Evolutionary conservation across 192 early-diverging fungal species (phyloP), one percentile per base, ranked within the genome.

Genomic region (Entomortierella beljakovae): DNA sequence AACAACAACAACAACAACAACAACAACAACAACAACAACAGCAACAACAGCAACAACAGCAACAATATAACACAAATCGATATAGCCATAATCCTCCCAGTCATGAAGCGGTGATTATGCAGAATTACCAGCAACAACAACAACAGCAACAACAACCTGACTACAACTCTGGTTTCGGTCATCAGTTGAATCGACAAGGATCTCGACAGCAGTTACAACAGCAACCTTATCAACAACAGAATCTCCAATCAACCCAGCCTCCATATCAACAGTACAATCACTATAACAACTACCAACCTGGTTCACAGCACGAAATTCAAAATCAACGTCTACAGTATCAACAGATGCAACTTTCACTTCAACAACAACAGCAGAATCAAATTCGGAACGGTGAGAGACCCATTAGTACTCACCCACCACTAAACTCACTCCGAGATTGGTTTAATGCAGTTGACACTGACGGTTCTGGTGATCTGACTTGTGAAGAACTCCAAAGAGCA

Each of bases 401-500:
- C 8, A 5, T 29, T 22, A 48, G 62, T 28, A 69, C 38, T 6
- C 51, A 58, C 0, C 58, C 68, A 16, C 25, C 76, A 22, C 35
- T 71, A 15, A 65, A 38, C 16, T 64, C 68, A 0, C 68, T 82
- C 46, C 34, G 46, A 40, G 72, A 81, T 31, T 80, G 68, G 71
- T 86, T 86, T 61, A 57, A 81, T 68, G 71, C 82, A n/a, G 80
- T 84, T 28, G 82, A 84, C 53, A 84, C 71, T 1, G 89, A 91
- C 49, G 61, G 79, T 54, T 83, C 80, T 52, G 89, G 88, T 35
- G 68, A 75, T 57, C 79, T 91, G n/a, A 81, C 84, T 32, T 76
- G 86, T 40, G 54, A 71, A 26, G 89, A 91, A 64, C 83, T 91
- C 16, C 87, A 89, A 67, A 79, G 85, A 42, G 86, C 85, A 15